A percentile compares a stretch with the other conserved stretches of the same genome.
phyloP scores from a whole-genome alignment of 1,139 yeast species.

The Yamadazyma trypodendri region DNA sequence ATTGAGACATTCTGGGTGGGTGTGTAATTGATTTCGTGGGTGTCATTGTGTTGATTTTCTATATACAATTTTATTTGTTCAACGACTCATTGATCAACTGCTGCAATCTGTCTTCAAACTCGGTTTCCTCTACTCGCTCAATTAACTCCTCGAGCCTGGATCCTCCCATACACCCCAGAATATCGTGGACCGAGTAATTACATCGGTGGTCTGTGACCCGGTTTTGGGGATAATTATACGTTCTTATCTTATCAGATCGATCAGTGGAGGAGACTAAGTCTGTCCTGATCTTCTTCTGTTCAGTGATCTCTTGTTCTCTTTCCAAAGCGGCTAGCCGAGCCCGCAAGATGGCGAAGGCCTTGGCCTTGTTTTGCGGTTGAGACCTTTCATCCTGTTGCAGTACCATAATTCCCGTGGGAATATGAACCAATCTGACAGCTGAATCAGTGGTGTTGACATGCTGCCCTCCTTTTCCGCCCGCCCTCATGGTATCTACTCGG shows the following conservation, averaged over 20 bases:
- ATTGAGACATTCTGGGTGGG: too few relatives aligned
- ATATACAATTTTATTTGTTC: not conserved
- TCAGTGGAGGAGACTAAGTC: slow-evolving; percentile 88
- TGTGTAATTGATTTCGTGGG: too few relatives aligned
- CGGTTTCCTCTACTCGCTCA: slow-evolving; percentile 27
- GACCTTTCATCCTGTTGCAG: slow-evolving; percentile 94
- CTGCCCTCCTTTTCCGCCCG: slow-evolving; percentile 98
- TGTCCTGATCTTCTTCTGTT: slow-evolving; percentile 67
- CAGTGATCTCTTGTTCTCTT: slow-evolving; percentile 59
- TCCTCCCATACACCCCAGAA: slow-evolving; percentile 81
- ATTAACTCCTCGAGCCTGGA: slow-evolving; percentile 60
- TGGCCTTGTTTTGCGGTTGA: slow-evolving; percentile 94
- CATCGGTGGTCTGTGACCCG: slow-evolving; percentile 94
- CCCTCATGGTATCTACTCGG: slow-evolving; percentile 91
- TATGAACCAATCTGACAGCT: slow-evolving; percentile 89
- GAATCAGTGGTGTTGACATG: slow-evolving; percentile 98
- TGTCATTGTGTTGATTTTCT: too few relatives aligned
- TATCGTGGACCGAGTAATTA: slow-evolving; percentile 71
- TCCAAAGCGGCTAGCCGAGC: slow-evolving; percentile 85
- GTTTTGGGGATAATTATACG: slow-evolving; percentile 90
- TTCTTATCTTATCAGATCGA: slow-evolving; percentile 88
- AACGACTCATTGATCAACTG: slow-evolving; percentile 6
- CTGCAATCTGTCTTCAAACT: slow-evolving; percentile 26
- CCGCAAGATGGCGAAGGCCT: slow-evolving; percentile 79
- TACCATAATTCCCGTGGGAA: slow-evolving; percentile 88